A percentile compares a stretch with the other conserved stretches of the same genome.
phyloP scores from a whole-genome alignment of 2,329 filamentous ascomycete species.

The Plectosphaerella cucumerina region DNA sequence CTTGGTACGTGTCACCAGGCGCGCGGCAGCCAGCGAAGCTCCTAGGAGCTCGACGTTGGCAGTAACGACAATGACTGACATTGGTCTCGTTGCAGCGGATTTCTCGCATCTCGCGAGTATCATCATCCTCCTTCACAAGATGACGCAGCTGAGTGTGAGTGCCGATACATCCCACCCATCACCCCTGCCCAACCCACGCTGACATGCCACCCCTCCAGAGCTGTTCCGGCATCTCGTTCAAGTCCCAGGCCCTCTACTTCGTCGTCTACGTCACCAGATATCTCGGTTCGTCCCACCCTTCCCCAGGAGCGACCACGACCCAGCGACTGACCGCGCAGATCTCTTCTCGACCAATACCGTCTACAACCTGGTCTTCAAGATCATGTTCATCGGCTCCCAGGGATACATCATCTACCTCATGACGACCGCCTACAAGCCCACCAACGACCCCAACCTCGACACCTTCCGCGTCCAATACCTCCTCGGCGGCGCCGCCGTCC shows the following conservation, averaged over 20 bases:
- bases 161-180: neutral
- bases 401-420: constrained; percentile 97
- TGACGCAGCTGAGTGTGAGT: constrained; percentile 83
- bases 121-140: constrained; percentile 93
- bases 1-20: constrained; percentile 32
- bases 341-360: constrained; percentile 78
- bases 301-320: neutral
- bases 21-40: neutral
- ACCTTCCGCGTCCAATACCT: constrained; percentile 97
- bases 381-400: constrained; percentile 87
- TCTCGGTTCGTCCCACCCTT: constrained; percentile 55
- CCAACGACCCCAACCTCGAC: constrained; percentile 93
- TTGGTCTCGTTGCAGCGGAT: constrained; percentile 61
- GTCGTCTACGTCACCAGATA: constrained; percentile 93
- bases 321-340: constrained; percentile 47
- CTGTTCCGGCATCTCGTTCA: constrained; percentile 97
- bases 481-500: constrained; percentile 70
- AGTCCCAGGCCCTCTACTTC: constrained; percentile 93
- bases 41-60: constrained; percentile 3
- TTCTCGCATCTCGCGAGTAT: constrained; percentile 94
- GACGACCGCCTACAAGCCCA: constrained; percentile 96
- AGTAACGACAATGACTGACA: constrained; percentile 6
- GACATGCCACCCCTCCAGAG: constrained; percentile 55
- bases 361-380: constrained; percentile 95
- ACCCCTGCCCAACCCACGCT: constrained; percentile 10